Evolutionary conservation across 495 filamentous ascomycete species (phyloP).

Genomic region (Trichoderma erinaceum): DNA sequence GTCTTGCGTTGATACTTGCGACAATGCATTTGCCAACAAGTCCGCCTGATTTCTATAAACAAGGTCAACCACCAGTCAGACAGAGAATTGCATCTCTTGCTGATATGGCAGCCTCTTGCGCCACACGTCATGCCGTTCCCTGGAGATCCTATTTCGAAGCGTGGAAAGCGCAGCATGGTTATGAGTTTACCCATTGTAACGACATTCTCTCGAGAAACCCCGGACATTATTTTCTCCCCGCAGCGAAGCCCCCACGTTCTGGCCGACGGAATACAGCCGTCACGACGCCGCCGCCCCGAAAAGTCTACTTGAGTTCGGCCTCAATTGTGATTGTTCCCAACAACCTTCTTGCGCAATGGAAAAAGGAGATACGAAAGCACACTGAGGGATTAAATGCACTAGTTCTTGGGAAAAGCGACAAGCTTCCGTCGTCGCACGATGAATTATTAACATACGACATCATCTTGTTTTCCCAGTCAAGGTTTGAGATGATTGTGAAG

Average conservation of each 20-base stretch:
- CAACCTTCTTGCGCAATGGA: conserved; percentile 68
- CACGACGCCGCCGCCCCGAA: conserved; percentile 35
- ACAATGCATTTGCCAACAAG: conserved; percentile 63
- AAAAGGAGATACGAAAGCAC: conserved; percentile 61
- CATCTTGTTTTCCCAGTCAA: conserved; percentile 65
- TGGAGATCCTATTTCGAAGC: conserved; percentile 58
- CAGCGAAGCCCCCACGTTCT: conserved; percentile 38
- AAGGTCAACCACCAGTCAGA: conserved; percentile 16
- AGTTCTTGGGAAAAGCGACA: conserved; percentile 43
- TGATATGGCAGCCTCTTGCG: conserved; percentile 67
- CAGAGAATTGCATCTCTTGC: conserved; percentile 25
- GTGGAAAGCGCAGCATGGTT: conserved; percentile 25
- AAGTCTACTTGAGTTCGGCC: conserved; percentile 56
- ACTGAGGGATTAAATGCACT: conserved; percentile 60
- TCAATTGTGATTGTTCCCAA: conserved; percentile 66
- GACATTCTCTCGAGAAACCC: conserved; percentile 48
- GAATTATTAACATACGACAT: conserved; percentile 68
- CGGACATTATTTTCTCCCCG: conserved; percentile 50
- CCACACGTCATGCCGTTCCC: conserved; percentile 58
- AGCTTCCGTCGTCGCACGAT: conserved; percentile 48
- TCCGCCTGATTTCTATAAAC: conserved; percentile 44
- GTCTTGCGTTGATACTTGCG: conserved; percentile 73
- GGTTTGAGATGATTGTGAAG: conserved; percentile 61
- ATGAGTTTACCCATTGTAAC: conserved; percentile 45
- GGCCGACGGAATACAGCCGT: conserved; percentile 31